A percentile compares a stretch with the other conserved stretches of the same genome.
These are phyloP conservation scores for Trypanosoma avium DNA, from an alignment of 208 protist genomes.

Conservation along the genomic window DNA sequence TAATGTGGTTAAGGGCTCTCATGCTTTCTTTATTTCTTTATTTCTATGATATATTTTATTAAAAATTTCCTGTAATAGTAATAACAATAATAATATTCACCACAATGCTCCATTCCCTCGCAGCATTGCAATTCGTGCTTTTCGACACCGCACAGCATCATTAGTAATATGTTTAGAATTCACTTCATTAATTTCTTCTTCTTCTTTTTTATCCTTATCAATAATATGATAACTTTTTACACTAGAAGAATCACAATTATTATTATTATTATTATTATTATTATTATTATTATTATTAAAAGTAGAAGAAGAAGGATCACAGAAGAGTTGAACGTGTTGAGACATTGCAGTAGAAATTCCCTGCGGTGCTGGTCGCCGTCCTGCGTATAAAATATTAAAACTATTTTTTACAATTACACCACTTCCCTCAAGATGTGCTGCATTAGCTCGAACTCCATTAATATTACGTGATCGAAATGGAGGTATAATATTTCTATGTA, in stretches of 20 bases:
- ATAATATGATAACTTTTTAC: too few relatives aligned
- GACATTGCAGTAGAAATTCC: slow-evolving; percentile 5
- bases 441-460: not conserved
- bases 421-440: slow-evolving; percentile 7
- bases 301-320: too few relatives aligned
- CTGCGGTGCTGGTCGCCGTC: not conserved
- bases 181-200: not conserved
- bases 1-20: too few relatives aligned
- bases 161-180: not conserved
- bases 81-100: not conserved
- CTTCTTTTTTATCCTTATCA: too few relatives aligned
- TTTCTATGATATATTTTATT: too few relatives aligned
- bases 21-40: too few relatives aligned
- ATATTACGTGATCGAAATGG: not conserved
- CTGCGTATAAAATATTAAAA: slow-evolving; percentile 9
- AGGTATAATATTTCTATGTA: too few relatives aligned
- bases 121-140: slow-evolving; percentile 14
- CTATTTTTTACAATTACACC: not conserved
- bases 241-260: too few relatives aligned
- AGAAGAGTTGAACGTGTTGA: slow-evolving; percentile 21
- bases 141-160: not conserved
- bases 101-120: slow-evolving; percentile 23
- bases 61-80: not conserved
- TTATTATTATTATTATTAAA: too few relatives aligned
- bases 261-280: not conserved